Evolutionary conservation across 257 asterid genomes (phyloP), one percentile per base, ranked within the genome.

Genomic region (Solanum verrucosum): DNA sequence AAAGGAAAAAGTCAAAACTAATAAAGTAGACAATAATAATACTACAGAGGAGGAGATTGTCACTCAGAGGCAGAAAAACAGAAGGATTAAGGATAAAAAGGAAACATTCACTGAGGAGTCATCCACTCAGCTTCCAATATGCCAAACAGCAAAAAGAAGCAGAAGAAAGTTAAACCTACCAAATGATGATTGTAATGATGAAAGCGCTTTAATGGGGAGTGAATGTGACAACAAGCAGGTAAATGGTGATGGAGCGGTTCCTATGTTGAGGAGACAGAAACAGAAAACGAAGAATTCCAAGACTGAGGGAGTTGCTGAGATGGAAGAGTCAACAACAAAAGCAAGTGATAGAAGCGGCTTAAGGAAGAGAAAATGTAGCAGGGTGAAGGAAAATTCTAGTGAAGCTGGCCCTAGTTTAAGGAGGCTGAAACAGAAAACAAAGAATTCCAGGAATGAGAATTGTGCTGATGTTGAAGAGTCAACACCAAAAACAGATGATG

Each of bases 401-500:
- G 75, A 67, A 49, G 65, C 65, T 72, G 65, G 38, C 29, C 75
- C 87, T 68, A 49, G 35, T 46, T n/a, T 25, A 52, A 81, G 84
- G 65, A 89, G 60, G 65, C 83, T 15, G 52, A 73, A 38, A 75
- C 67, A 37, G 23, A 87, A 89, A 72, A 70, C 85, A 56, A 59
- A 83, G 71, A 65, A 46, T 87, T 71, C 65, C 27, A 46, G 67
- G 72, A 23, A 44, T 40, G 87, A 72, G 77, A 72, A 71, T 44
- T 68, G 63, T 72, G 89, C 87, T 6, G 84, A 89, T 81, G 52
- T 70, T 16, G 82, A 82, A 71, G 85, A 40, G n/a, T 42, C 70
- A 18, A 42, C 18, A 35, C 65, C 84, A 21, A 40, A 25, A 20
- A 85, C 67, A 44, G 92, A 91, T 9, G 82, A 84, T 20, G 93